Evolutionary conservation across 139 green algal species (phyloP).

Genomic region (Closterium sp.): DNA sequence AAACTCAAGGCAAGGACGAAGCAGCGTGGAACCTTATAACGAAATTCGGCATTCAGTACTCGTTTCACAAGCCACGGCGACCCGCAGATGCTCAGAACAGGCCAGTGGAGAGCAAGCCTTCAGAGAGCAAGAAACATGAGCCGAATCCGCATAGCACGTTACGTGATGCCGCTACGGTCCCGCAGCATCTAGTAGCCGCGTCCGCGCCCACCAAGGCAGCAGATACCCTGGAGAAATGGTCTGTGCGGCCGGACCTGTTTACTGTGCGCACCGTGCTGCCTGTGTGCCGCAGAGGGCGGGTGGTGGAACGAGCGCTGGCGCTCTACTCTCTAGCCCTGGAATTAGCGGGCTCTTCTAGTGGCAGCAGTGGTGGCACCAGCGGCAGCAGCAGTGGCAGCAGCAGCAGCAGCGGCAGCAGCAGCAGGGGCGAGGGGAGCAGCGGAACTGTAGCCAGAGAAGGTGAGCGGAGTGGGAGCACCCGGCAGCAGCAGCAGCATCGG

Average conservation of each 20-base stretch:
- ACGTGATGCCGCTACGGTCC: background rate
- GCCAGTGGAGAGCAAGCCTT: background rate
- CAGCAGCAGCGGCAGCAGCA: background rate
- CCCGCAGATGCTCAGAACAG: background rate
- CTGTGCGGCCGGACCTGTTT: slow-evolving; percentile 9
- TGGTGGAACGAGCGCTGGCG: slow-evolving; percentile 12
- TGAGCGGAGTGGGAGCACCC: background rate
- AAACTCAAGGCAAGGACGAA: slow-evolving; percentile 4
- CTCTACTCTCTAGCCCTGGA: background rate
- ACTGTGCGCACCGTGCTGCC: slow-evolving; percentile 9
- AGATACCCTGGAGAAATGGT: background rate
- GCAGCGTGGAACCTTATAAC: background rate
- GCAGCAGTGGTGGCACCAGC: background rate
- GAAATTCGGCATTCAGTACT: background rate
- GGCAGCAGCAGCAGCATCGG: background rate
- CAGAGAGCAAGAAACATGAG: background rate
- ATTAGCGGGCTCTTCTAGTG: background rate
- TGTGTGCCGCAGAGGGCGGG: background rate
- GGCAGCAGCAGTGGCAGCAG: background rate
- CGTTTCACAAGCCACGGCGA: background rate
- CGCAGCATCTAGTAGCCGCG: background rate
- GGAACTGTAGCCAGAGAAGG: background rate
- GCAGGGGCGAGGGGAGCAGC: background rate
- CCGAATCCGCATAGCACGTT: background rate
- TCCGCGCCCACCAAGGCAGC: background rate